A percentile compares a stretch with the other conserved stretches of the same genome.
These are phyloP conservation scores for Earliella scabrosa DNA, from an alignment of 1,284 basidiomycete genomes.

Conservation along the genomic window DNA sequence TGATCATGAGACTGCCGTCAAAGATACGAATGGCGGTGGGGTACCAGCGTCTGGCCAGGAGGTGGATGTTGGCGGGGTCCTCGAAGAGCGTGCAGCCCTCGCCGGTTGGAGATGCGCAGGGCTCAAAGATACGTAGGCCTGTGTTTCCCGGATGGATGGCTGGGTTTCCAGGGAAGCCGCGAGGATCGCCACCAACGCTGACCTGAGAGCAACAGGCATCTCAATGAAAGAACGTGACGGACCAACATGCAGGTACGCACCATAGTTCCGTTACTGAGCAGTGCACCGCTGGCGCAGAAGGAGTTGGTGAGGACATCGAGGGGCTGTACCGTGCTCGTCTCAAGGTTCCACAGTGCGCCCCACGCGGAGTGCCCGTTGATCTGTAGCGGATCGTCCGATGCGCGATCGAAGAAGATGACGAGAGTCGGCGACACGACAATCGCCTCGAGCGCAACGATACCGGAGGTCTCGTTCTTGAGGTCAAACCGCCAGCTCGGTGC, in stretches of 20 bases:
- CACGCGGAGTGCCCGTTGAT: conserved; percentile 69
- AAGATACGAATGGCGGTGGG: conserved; percentile 45
- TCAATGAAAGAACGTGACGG: conserved; percentile 7
- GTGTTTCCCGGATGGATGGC: conserved; percentile 25
- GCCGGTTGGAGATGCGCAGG: conserved; percentile 41
- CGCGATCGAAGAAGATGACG: conserved; percentile 50
- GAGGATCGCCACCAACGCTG: conserved; percentile 47
- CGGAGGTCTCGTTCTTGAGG: conserved; percentile 43
- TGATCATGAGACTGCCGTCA: conserved; percentile 47
- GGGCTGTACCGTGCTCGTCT: conserved; percentile 50
- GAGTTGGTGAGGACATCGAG: conserved; percentile 70
- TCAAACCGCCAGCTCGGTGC: conserved; percentile 30
- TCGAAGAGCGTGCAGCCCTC: conserved; percentile 45
- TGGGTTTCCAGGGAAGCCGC: conserved; percentile 42
- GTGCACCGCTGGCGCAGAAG: conserved; percentile 67
- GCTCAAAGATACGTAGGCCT: conserved; percentile 43
- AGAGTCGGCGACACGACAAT: conserved; percentile 51
- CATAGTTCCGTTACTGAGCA: conserved; percentile 55
- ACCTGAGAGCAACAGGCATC: conserved; percentile 39
- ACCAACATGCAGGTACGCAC: conserved; percentile 26
- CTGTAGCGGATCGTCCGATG: conserved; percentile 53
- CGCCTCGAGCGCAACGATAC: conserved; percentile 52
- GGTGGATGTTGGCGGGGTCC: conserved; percentile 41
- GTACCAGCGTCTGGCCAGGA: conserved; percentile 46
- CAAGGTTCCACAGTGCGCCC: conserved; percentile 55